A percentile compares a stretch with the other conserved stretches of the same genome.
Conservation (phyloP, 1,284 basidiomycete genomes). For the Porogramme epimiltina region DNA sequence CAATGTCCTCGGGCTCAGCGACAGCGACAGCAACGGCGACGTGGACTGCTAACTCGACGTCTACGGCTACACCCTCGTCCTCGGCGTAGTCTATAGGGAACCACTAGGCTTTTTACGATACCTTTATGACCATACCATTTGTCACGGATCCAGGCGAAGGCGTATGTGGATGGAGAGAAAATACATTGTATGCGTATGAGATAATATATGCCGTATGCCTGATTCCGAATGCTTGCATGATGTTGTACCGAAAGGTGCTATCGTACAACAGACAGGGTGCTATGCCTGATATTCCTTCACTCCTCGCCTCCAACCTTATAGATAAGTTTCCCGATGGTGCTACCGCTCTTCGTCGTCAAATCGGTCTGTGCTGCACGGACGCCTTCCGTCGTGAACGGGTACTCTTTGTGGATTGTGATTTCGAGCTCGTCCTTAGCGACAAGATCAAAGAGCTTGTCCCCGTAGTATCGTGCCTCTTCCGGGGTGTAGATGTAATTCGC, state of each 20-base stretch:
- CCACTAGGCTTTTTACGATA: too few relatives aligned
- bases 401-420: slow-evolving; percentile 76
- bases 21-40: too few relatives aligned
- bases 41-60: too few relatives aligned
- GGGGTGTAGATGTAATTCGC: slow-evolving; percentile 71
- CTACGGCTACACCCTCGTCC: too few relatives aligned
- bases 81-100: too few relatives aligned
- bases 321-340: slow-evolving; percentile 83
- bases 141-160: too few relatives aligned
- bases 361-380: slow-evolving; percentile 80
- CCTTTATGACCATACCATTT: too few relatives aligned
- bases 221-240: too few relatives aligned
- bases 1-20: neutral
- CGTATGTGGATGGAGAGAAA: too few relatives aligned
- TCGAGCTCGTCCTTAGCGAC: slow-evolving; percentile 66
- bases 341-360: slow-evolving; percentile 62
- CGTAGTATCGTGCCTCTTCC: slow-evolving; percentile 72
- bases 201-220: neutral
- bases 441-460: slow-evolving; percentile 66
- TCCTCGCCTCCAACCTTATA: slow-evolving; percentile 50
- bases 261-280: neutral
- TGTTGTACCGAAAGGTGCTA: too few relatives aligned
- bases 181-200: too few relatives aligned
- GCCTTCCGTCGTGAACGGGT: slow-evolving; percentile 84
- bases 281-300: slow-evolving; percentile 9